A percentile compares a stretch with the other conserved stretches of the same genome.
phyloP scores from a whole-genome alignment of 176 grass and related monocot genomes.

The Eleusine coracana region DNA sequence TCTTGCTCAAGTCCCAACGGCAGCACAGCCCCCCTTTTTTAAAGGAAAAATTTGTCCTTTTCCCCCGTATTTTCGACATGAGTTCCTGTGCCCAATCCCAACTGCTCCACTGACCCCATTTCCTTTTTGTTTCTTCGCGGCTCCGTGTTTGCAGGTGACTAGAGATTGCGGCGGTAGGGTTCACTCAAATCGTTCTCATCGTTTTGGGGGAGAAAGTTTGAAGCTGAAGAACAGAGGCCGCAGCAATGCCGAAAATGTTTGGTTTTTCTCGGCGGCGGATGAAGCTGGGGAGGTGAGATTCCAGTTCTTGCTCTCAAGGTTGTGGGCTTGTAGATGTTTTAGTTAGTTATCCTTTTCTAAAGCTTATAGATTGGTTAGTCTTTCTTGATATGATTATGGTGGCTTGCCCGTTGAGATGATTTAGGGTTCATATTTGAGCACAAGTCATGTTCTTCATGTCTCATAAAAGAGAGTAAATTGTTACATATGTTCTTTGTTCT shows the following conservation, averaged over 20 bases:
- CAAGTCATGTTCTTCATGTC: neutral
- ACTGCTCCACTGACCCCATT: constrained; percentile 35
- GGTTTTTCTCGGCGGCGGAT: constrained; percentile 85
- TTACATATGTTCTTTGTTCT: neutral
- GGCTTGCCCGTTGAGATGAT: neutral
- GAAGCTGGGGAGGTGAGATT: constrained; percentile 82
- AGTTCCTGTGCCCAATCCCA: constrained; percentile 18
- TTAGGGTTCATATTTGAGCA: neutral
- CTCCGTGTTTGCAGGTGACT: constrained; percentile 44
- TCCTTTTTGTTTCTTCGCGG: neutral
- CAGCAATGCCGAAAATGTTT: constrained; percentile 93
- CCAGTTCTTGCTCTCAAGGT: neutral
- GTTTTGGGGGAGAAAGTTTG: neutral
- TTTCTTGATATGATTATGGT: constrained; percentile 10
- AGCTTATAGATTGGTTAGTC: neutral
- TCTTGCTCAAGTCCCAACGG: constrained; percentile 43
- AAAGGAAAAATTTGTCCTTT: constrained; percentile 29
- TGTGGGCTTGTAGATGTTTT: neutral
- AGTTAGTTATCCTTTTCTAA: too few species aligned
- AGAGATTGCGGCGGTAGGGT: constrained; percentile 31
- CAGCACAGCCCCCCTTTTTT: constrained; percentile 27
- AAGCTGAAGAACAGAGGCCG: neutral
- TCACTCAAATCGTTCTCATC: neutral
- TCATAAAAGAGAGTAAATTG: neutral
- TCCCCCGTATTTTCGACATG: constrained; percentile 23